Conservation (phyloP, 345 rosid species). For the Rhodamnia rubescens region DNA sequence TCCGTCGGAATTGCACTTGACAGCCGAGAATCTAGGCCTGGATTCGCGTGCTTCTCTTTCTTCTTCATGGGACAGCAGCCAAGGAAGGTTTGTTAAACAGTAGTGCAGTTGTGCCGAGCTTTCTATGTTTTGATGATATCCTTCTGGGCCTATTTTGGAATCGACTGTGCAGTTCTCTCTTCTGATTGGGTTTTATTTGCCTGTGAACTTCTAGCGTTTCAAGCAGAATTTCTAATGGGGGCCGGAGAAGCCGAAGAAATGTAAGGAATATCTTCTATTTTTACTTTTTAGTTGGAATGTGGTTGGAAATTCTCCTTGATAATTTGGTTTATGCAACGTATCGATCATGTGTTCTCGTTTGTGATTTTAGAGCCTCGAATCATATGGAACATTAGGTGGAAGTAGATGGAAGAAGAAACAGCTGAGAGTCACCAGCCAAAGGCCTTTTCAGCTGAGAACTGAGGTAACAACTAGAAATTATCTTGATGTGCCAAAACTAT, state of each 20-base stretch:
- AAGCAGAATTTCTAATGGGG: conserved; percentile 53
- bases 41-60: conserved; percentile 45
- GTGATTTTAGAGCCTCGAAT: conserved; percentile 58
- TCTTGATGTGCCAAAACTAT: not conserved
- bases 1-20: conserved; percentile 46
- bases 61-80: conserved; percentile 57
- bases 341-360: not conserved
- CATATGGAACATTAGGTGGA: conserved; percentile 43
- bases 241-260: conserved; percentile 64
- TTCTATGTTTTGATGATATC: not conserved
- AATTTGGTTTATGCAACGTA: not conserved
- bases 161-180: not conserved
- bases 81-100: conserved; percentile 36
- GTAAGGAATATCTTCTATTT: conserved; percentile 23
- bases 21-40: conserved; percentile 58
- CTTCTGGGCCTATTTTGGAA: not conserved
- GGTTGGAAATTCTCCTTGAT: not conserved
- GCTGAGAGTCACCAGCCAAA: conserved; percentile 39
- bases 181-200: not conserved
- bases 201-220: conserved; percentile 24
- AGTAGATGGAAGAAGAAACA: conserved; percentile 58
- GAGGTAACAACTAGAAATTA: conserved; percentile 38
- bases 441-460: conserved; percentile 81
- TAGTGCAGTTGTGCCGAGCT: not conserved
- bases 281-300: not conserved